Evolutionary conservation across 805 yeast species (phyloP), one percentile per base, ranked within the genome.

Genomic region (Metschnikowia amazonensis): DNA sequence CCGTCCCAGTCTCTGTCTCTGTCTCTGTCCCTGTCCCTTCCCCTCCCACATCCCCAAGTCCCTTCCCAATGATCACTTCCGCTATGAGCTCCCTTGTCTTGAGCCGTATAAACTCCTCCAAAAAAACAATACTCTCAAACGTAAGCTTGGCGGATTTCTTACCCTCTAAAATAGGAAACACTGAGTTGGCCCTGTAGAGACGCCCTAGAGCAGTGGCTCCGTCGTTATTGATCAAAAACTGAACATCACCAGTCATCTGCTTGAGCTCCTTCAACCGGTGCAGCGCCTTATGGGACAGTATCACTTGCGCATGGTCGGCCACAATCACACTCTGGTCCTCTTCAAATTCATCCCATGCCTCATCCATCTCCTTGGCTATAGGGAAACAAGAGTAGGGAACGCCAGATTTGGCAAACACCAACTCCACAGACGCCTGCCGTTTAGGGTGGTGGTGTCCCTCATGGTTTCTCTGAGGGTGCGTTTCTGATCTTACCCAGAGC

Each of bases 291-390:
- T 30, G 42, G 9, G 42, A 14, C 29, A 23, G 17, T 2, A 20
- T 2, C 17, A 29, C 38, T 16, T 40, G 49, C 32, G 65, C 71
- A 23, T 52, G 54, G 11, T 44, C 45, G 6, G 54, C 47, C 9
- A 69, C 49, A 35, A 50, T 32, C 10, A 51, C 50, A 40, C 69
- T 60, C 39, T 72, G 71, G 1, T 52, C 51, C 27, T 76, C 76
- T 51, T 81, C 86, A 49, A 74, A 56, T 5, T 60, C 56, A 1
- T 75, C 54, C 45, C 67, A 74, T 16, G 58, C 58, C 6, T 67
- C 67, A 48, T 76, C 73, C 66, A 81, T 67, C 52, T 81, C 86
- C 47, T 66, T 60, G 1, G 82, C 77, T 3, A 68, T 66, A 1
- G 86, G 85, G 8, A 81, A 60, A 10, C 76, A 75, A 24, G 63